Evolutionary conservation across 768 basidiomycete genomes (phyloP).

Genomic region (Psilocybe cubensis): DNA sequence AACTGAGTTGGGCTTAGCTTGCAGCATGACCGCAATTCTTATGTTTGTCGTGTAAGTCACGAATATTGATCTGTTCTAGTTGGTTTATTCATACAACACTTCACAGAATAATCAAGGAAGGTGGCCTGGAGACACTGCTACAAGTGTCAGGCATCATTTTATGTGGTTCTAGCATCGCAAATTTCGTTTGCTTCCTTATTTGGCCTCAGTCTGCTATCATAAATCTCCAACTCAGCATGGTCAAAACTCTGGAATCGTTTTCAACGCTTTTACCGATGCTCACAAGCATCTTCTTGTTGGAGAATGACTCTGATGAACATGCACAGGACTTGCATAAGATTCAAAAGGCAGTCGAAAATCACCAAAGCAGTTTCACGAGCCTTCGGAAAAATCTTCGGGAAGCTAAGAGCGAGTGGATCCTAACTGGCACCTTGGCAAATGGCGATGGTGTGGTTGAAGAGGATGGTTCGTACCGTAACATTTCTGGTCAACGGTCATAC

Average conservation of each 20-base stretch:
- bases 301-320: slow-evolving; percentile 56
- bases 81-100: slow-evolving; percentile 5
- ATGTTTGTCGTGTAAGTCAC: slow-evolving; percentile 76
- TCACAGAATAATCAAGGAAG: slow-evolving; percentile 85
- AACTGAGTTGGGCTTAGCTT: slow-evolving; percentile 48
- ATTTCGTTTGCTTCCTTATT: slow-evolving; percentile 79
- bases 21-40: slow-evolving; percentile 84
- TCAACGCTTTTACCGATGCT: slow-evolving; percentile 83
- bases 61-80: background rate
- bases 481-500: slow-evolving; percentile 60
- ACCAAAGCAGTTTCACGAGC: slow-evolving; percentile 88
- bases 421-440: slow-evolving; percentile 31
- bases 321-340: slow-evolving; percentile 64
- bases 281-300: slow-evolving; percentile 84
- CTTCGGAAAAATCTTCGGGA: slow-evolving; percentile 87
- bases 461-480: slow-evolving; percentile 16
- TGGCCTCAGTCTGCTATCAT: slow-evolving; percentile 88
- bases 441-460: slow-evolving; percentile 26
- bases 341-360: slow-evolving; percentile 79
- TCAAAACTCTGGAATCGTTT: slow-evolving; percentile 85
- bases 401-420: slow-evolving; percentile 83
- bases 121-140: slow-evolving; percentile 74
- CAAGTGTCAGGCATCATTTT: slow-evolving; percentile 79
- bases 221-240: slow-evolving; percentile 85
- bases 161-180: slow-evolving; percentile 77